Evolutionary conservation across 352 stramenopile genomes (phyloP).

Genomic region (Phytophthora agathidicida): DNA sequence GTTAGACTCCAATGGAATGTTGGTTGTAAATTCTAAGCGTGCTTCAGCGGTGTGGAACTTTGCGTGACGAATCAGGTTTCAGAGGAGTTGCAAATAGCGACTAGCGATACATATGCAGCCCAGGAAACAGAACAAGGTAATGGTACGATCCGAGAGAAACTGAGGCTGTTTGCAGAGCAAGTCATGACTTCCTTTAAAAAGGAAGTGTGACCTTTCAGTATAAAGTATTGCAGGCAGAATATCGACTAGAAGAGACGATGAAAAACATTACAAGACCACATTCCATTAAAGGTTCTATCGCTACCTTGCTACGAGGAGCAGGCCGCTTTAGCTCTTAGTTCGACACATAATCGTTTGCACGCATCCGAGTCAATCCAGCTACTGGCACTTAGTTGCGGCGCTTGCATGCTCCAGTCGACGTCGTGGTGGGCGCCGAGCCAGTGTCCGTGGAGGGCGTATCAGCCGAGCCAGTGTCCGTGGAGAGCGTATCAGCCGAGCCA

Average conservation of each 20-base stretch:
- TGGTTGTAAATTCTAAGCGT: not conserved
- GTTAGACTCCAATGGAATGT: conserved; percentile 12
- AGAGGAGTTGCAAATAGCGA: too few relatives aligned
- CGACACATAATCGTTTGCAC: conserved; percentile 18
- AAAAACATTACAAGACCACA: conserved; percentile 12
- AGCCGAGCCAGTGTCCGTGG: not conserved
- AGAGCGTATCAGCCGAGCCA: not conserved
- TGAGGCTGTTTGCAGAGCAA: too few relatives aligned
- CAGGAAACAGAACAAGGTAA: too few relatives aligned
- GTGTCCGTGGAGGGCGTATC: not conserved
- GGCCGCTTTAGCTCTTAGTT: conserved; percentile 12
- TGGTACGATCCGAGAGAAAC: too few relatives aligned
- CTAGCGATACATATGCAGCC: too few relatives aligned
- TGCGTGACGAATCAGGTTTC: too few relatives aligned
- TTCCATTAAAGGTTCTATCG: conserved; percentile 20
- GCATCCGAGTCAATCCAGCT: conserved; percentile 6
- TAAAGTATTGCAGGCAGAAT: too few relatives aligned
- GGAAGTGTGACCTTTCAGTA: too few relatives aligned
- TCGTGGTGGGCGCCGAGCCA: not conserved
- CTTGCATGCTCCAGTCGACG: conserved; percentile 21
- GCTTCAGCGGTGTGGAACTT: too few relatives aligned
- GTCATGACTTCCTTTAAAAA: too few relatives aligned
- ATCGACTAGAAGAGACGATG: too few relatives aligned
- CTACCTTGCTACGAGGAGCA: conserved; percentile 9
- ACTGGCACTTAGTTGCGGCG: conserved; percentile 25